Evolutionary conservation across 768 basidiomycete species (phyloP).

Genomic region (Hemileccinum impolitum): DNA sequence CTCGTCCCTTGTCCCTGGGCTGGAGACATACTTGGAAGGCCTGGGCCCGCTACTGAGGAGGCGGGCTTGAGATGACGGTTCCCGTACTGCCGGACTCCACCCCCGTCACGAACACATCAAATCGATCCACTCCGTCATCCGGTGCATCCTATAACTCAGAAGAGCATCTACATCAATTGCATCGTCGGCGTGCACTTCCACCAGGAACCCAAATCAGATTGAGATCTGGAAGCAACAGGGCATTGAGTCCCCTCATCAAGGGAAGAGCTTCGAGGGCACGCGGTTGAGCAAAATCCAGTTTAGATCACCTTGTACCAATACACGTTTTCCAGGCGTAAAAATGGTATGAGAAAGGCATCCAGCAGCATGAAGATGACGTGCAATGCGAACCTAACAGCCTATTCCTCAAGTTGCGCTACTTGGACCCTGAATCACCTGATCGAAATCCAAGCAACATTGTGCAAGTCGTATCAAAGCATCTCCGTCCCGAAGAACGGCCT

Average conservation of each 20-base stretch:
- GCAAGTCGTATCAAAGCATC: constrained; percentile 19
- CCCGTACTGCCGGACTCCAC: constrained; percentile 63
- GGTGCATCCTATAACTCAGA: constrained; percentile 69
- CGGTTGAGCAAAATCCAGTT: not conserved
- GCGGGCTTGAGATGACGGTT: constrained; percentile 72
- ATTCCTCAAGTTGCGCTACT: not conserved
- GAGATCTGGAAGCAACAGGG: too few species aligned
- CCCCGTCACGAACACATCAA: constrained; percentile 70
- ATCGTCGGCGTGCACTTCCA: constrained; percentile 58
- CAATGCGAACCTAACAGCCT: constrained; percentile 4
- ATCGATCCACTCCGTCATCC: constrained; percentile 74
- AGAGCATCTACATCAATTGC: constrained; percentile 61
- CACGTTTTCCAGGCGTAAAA: not conserved
- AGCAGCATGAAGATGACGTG: not conserved
- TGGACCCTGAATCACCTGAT: constrained; percentile 12
- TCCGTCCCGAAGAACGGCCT: constrained; percentile 23
- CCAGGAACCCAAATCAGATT: too few species aligned
- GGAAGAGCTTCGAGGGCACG: too few species aligned
- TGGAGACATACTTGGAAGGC: constrained; percentile 57
- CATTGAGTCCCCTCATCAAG: too few species aligned
- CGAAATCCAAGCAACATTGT: constrained; percentile 20
- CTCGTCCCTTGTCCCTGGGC: too few species aligned
- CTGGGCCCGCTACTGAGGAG: constrained; percentile 73
- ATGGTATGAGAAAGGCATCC: not conserved
- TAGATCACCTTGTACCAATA: constrained; percentile 8